Conservation (phyloP, 164 flowering plant genomes). For the Hamamelis virginiana region DNA sequence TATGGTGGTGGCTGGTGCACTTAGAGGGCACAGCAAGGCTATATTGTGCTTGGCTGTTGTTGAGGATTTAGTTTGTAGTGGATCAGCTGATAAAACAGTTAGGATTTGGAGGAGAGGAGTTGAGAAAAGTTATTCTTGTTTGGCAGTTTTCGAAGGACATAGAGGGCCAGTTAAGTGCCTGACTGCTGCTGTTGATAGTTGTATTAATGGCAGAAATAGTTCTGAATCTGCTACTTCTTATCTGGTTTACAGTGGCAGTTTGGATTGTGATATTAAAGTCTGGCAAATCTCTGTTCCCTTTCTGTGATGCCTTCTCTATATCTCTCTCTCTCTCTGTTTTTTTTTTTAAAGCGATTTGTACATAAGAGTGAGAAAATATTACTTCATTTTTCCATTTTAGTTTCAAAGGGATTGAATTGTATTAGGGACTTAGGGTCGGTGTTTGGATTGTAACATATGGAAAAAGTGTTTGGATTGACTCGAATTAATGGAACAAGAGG, state of each 20-base stretch:
- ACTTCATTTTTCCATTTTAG: not conserved
- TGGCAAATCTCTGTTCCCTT: constrained; percentile 37
- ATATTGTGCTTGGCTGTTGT: constrained; percentile 34
- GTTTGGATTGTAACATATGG: not conserved
- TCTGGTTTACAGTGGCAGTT: constrained; percentile 52
- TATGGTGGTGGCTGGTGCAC: constrained; percentile 50
- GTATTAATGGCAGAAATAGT: not conserved
- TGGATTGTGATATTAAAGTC: constrained; percentile 44
- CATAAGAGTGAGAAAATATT: not conserved
- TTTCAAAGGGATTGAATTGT: not conserved
- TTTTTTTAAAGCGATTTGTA: constrained; percentile 2
- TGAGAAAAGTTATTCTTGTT: constrained; percentile 20
- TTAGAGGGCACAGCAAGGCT: constrained; percentile 46
- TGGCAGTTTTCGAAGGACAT: constrained; percentile 41
- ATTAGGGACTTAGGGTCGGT: not conserved
- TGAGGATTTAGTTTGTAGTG: constrained; percentile 32
- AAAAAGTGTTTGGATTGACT: not conserved
- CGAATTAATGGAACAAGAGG: not conserved
- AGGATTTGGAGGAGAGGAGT: constrained; percentile 35
- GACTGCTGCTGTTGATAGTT: constrained; percentile 21
- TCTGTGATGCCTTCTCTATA: not conserved
- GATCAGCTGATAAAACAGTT: constrained; percentile 38
- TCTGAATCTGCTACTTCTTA: constrained; percentile 18
- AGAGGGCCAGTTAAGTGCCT: constrained; percentile 35
- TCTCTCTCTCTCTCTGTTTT: not conserved